Conservation (phyloP, 352 stramenopile genomes). For the Globisporangium mamillatum region DNA sequence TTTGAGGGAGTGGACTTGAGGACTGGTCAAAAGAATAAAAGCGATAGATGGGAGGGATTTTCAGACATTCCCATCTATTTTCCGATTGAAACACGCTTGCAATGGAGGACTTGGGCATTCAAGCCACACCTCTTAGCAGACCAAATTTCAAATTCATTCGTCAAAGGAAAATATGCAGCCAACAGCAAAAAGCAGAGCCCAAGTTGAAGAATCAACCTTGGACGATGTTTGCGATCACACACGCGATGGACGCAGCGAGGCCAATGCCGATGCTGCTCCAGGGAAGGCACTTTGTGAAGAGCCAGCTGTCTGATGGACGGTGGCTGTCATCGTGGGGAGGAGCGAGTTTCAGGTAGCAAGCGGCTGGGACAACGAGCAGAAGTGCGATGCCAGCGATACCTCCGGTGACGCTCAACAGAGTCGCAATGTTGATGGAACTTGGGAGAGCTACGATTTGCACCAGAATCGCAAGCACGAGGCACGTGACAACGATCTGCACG, state of each 20-base stretch:
- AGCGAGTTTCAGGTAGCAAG: conserved; percentile 45
- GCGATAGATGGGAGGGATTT: too few species aligned
- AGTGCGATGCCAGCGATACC: conserved; percentile 37
- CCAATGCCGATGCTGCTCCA: conserved; percentile 34
- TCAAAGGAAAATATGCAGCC: neutral
- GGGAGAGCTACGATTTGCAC: conserved; percentile 43
- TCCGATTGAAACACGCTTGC: too few species aligned
- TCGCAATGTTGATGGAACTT: conserved; percentile 21
- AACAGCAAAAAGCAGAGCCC: conserved; percentile 7
- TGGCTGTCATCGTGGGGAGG: conserved; percentile 14
- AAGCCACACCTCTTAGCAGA: neutral
- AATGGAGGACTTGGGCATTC: neutral
- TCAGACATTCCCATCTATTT: too few species aligned
- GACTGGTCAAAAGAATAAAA: too few species aligned
- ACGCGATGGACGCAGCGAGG: conserved; percentile 28
- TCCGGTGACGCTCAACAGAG: conserved; percentile 40
- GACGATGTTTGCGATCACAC: conserved; percentile 26
- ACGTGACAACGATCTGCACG: conserved; percentile 18
- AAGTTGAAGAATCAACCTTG: conserved; percentile 6
- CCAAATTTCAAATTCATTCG: neutral
- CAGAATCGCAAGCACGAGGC: conserved; percentile 25
- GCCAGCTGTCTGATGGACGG: conserved; percentile 14
- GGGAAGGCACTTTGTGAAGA: conserved; percentile 29
- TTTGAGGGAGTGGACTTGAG: too few species aligned
- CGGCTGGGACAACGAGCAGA: conserved; percentile 48